Evolutionary conservation across 192 early-diverging fungal genomes (phyloP).

Genomic region (Endogone sp.): DNA sequence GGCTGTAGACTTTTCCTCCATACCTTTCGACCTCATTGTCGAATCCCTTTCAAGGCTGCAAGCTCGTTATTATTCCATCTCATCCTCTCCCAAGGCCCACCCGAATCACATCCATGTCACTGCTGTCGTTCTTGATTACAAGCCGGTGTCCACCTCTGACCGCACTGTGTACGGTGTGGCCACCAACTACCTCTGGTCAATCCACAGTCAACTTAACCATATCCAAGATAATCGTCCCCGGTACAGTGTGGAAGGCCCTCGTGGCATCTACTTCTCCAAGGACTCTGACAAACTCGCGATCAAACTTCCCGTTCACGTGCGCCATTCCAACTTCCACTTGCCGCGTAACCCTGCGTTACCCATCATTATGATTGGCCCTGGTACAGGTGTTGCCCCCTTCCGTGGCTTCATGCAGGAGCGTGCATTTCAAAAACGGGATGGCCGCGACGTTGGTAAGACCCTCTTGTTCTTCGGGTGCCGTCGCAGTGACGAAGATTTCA

Average conservation of each 20-base stretch:
- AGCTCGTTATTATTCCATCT: constrained; percentile 95
- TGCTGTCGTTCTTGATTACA: constrained; percentile 84
- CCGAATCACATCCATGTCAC: constrained; percentile 82
- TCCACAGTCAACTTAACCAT: constrained; percentile 45
- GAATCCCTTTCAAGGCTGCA: constrained; percentile 80
- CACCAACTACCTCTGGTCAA: constrained; percentile 82
- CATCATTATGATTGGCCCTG: constrained; percentile 98
- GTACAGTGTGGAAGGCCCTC: constrained; percentile 37
- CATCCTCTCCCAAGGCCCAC: constrained; percentile 77
- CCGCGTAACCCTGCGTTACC: constrained; percentile 77
- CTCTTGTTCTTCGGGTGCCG: constrained; percentile 96
- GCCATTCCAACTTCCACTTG: constrained; percentile 86
- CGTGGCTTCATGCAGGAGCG: constrained; percentile 94
- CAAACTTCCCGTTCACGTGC: constrained; percentile 82
- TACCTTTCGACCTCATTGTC: constrained; percentile 82
- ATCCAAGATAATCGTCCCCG: constrained; percentile 17
- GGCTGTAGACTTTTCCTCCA: constrained; percentile 35
- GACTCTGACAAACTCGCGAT: constrained; percentile 28
- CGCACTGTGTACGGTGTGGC: constrained; percentile 75
- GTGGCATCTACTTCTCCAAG: constrained; percentile 23
- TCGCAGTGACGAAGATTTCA: constrained; percentile 76
- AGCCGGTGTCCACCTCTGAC: constrained; percentile 37
- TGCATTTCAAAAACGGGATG: constrained; percentile 53
- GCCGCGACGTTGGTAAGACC: constrained; percentile 72
- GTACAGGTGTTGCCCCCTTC: constrained; percentile 98